Percentiles rank a stretch among this genome's conserved stretches.
Conservation (phyloP, 345 rosid species). For the Heritiera fomes region DNA sequence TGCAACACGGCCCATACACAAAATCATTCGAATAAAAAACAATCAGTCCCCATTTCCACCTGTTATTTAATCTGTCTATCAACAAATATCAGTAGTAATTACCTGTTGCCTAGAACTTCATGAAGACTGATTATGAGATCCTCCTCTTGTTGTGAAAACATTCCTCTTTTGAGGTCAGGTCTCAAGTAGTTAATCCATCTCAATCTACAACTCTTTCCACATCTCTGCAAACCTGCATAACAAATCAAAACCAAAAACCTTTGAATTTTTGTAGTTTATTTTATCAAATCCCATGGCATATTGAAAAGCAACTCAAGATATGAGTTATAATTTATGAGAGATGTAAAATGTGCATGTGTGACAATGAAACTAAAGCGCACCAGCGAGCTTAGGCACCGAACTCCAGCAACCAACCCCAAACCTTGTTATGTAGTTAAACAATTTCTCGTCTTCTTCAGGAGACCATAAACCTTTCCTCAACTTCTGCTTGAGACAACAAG, state of each 20-base stretch:
- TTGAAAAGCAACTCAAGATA: neutral
- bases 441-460: conserved; percentile 75
- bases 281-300: neutral
- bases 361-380: conserved; percentile 24
- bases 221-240: conserved; percentile 58
- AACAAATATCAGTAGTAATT: neutral
- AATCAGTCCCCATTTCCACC: neutral
- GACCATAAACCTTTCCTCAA: conserved; percentile 73
- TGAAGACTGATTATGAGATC: conserved; percentile 59
- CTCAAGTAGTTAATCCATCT: conserved; percentile 94
- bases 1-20: conserved; percentile 15
- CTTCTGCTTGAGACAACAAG: conserved; percentile 58
- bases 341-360: neutral
- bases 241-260: neutral
- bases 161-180: conserved; percentile 86
- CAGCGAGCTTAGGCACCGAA: conserved; percentile 69
- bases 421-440: conserved; percentile 54
- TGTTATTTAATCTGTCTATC: neutral
- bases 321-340: neutral
- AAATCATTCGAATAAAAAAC: neutral
- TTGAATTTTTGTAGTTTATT: neutral
- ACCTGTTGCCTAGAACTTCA: conserved; percentile 67
- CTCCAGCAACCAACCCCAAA: conserved; percentile 79
- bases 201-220: conserved; percentile 90
- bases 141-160: conserved; percentile 66